Evolutionary conservation across 139 green algal species (phyloP), one percentile per base, ranked within the genome.

Genomic region (Dunaliella primolecta): DNA sequence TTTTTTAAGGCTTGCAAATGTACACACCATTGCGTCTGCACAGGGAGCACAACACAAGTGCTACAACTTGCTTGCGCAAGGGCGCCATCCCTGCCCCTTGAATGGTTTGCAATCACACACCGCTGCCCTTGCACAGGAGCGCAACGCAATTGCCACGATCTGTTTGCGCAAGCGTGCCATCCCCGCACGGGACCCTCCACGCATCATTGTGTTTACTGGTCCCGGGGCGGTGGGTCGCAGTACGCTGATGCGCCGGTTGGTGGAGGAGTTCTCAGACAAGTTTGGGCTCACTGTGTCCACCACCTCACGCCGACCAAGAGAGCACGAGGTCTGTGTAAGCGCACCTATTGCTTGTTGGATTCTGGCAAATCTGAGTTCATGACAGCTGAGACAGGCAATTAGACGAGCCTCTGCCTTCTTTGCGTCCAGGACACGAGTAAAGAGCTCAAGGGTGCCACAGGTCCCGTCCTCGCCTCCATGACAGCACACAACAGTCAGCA

Each of bases 141-240:
- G 87, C 32, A 71, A 80, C 37, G 84, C 85, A 3, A 75, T 95
- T 23, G 90, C 88, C 24, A 90, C 88, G 1, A 91, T 89, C 30
- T 90, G 84, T 56, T 84, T 95, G 2, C 81, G 89, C 1, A 86
- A 88, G 55, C 88, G 91, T 21, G 81, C 85, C 15, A 77, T 89
- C 84, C 91, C 93, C n/a, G 87, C 91, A 57, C 84, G 86, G 3
- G 85, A 86, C 30, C 92, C 91, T 30, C 93, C 94, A 2, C 89
- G 91, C 57, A 85, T 96, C 25, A 86, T 96, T 31, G 94, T 95
- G 75, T 83, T 96, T 36, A 91, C 85, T 15, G 92, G 93, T 1
- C 90, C 94, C 0, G 85, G 86, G 24, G 93, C 82, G 27, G 89
- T 95, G 38, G 92, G 92, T 11, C 90, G 89, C 27, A 81, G 86